Conservation (phyloP, 2,329 filamentous ascomycete genomes). For the Microdochium trichocladiopsis region DNA sequence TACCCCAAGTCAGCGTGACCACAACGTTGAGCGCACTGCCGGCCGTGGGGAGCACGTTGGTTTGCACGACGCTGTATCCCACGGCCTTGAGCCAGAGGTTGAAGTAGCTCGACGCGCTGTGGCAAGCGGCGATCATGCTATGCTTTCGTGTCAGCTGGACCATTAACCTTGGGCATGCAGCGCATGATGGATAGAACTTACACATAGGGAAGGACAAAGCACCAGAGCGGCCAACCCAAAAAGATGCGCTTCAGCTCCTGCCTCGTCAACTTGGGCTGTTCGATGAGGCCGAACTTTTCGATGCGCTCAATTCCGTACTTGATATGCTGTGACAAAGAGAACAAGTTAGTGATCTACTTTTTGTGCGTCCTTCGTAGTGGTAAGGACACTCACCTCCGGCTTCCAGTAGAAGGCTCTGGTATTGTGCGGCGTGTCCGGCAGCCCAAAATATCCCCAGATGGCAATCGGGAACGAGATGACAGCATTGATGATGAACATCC, state of each 20-base stretch:
- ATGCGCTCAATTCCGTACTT: slow-evolving; percentile 12
- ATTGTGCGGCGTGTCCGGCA: slow-evolving; percentile 22
- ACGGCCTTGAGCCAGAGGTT: slow-evolving; percentile 5
- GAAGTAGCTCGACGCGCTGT: slow-evolving; percentile 8
- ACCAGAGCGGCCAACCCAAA: slow-evolving; percentile 8
- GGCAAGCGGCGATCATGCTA: slow-evolving; percentile 7
- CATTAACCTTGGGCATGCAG: neutral
- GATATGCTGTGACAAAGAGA: neutral
- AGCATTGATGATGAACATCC: slow-evolving; percentile 38
- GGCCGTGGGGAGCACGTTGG: slow-evolving; percentile 6
- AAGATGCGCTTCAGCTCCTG: slow-evolving; percentile 8
- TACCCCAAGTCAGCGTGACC: slow-evolving; percentile 6
- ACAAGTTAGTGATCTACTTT: neutral
- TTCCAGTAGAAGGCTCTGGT: neutral
- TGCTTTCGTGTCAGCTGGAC: neutral
- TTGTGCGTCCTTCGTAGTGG: no score
- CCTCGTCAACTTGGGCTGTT: slow-evolving; percentile 6
- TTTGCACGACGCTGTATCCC: slow-evolving; percentile 5
- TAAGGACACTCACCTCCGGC: neutral
- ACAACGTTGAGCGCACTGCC: slow-evolving; percentile 9
- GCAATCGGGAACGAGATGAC: slow-evolving; percentile 23
- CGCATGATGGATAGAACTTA: slow-evolving; percentile 3
- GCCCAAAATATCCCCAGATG: slow-evolving; percentile 21
- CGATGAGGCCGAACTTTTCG: slow-evolving; percentile 11
- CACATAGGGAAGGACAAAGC: slow-evolving; percentile 11